Base-by-base conservation (phyloP, 305 asterid species). In the Fraxinus paxiana region DNA sequence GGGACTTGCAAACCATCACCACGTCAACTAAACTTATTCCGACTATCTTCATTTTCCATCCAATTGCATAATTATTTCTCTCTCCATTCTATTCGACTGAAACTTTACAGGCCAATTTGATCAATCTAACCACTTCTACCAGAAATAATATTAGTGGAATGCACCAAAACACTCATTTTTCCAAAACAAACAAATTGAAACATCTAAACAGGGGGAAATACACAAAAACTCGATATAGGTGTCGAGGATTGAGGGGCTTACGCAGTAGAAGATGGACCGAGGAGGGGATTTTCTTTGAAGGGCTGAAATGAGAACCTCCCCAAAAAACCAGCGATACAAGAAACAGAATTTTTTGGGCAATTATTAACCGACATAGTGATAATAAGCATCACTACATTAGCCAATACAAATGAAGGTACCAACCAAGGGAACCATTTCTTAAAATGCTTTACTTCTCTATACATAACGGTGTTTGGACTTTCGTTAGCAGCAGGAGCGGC, bases 221-320 rank as follows among this genome's bases (percentile, higher is more conserved):
- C 18, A 8, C 0, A 78, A 61, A 78, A 61, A 26, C 2, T 33
- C 37, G 4, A 30, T 48, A 48, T 15, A 71, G 56, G 69, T 5
- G 5, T 0, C 9, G 33, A 33, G 38, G 9, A 8, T 54, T 18
- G 54, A 79, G 59, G 81, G 51, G 82, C 89, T 82, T 86, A 94
- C 98, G 98, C 85, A 2, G 88, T 35, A 76, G 98, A 90, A 77
- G 97, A 92, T 83, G 98, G 97, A 5, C 98, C 98, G 43, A 94
- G 97, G 65, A 94, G 94, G 71, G 95, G 98, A 78, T 92, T 92
- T 76, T 94, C 98, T 79, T 88, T 90, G 74, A 94, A 88, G 1
- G 98, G 97, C 91, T 94, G 97, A 88, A 94, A 94, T 0, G 97
- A 89, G 37, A 94, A 85, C 86, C 98, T 86, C 18, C 98, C 97